These are phyloP conservation scores for Tuber indicum DNA, from an alignment of 495 filamentous ascomycete species.

Conservation along the genomic window DNA sequence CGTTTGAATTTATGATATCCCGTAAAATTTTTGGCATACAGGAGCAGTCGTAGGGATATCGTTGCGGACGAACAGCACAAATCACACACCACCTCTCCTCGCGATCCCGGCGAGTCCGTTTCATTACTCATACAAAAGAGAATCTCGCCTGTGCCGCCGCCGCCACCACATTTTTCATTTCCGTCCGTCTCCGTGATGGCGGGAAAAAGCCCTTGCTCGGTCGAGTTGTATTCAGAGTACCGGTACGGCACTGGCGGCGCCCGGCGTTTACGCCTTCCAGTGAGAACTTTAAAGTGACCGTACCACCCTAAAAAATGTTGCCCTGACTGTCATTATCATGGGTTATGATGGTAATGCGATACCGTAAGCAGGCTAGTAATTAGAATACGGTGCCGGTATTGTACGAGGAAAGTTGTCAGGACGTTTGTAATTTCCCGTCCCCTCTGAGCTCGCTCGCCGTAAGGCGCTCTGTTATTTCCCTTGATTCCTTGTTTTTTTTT, in stretches of 20 bases:
- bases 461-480: no score
- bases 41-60: background rate
- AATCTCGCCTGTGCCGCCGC: background rate
- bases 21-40: no score
- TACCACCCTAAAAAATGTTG: background rate
- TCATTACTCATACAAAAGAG: no score
- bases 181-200: background rate
- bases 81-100: background rate
- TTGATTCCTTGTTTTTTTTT: no score
- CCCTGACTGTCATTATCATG: no score
- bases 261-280: background rate
- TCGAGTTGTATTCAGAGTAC: background rate
- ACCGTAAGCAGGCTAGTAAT: no score
- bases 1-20: no score
- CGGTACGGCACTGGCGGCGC: background rate
- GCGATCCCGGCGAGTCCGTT: no score
- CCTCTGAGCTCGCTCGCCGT: no score
- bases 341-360: no score
- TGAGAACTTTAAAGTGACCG: background rate
- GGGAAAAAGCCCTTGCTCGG: background rate
- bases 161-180: background rate
- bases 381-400: background rate
- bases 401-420: no score
- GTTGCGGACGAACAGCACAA: background rate
- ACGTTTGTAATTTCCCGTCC: background rate